Conservation (phyloP, 2,329 filamentous ascomycete genomes). For the Colletotrichum echinochloae region DNA sequence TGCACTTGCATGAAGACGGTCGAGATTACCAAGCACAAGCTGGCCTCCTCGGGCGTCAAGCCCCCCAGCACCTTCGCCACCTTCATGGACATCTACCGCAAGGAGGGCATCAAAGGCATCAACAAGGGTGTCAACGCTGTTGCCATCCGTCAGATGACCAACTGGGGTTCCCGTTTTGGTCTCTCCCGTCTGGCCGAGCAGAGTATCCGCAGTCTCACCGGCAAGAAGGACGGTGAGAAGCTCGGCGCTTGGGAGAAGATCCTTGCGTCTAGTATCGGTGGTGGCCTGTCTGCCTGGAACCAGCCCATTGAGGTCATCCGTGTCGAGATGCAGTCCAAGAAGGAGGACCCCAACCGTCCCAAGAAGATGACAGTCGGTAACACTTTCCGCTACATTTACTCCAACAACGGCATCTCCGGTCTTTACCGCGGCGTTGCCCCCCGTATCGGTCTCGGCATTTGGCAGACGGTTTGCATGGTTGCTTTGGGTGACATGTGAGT, state of each 20-base stretch:
- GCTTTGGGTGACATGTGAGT: slow-evolving; percentile 96
- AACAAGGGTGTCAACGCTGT: slow-evolving; percentile 99
- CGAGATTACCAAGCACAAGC: slow-evolving; percentile 98
- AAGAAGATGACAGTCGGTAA: slow-evolving; percentile 99
- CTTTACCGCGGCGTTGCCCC: slow-evolving; percentile 96
- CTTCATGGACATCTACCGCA: slow-evolving; percentile 96
- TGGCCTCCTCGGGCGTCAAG: slow-evolving; percentile 84
- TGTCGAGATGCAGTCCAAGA: slow-evolving; percentile 99
- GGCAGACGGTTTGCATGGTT: slow-evolving; percentile 99
- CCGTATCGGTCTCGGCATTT: slow-evolving; percentile 93
- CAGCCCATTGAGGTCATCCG: slow-evolving; percentile 99
- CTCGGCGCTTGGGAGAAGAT: slow-evolving; percentile 89
- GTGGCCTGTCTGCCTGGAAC: slow-evolving; percentile 97
- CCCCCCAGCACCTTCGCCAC: slow-evolving; percentile 92
- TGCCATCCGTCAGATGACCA: slow-evolving; percentile 98
- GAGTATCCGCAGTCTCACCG: slow-evolving; percentile 81
- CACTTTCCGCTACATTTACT: slow-evolving; percentile 88
- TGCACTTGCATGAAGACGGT: slow-evolving; percentile 99
- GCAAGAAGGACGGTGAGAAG: slow-evolving; percentile 84
- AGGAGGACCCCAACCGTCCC: slow-evolving; percentile 94
- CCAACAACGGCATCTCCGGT: slow-evolving; percentile 87
- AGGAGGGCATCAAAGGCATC: slow-evolving; percentile 94
- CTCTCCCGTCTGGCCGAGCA: slow-evolving; percentile 91
- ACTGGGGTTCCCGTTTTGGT: slow-evolving; percentile 98
- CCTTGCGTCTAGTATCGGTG: slow-evolving; percentile 84